Base-by-base conservation (phyloP, 768 basidiomycete species). In the Hericium coralloides region DNA sequence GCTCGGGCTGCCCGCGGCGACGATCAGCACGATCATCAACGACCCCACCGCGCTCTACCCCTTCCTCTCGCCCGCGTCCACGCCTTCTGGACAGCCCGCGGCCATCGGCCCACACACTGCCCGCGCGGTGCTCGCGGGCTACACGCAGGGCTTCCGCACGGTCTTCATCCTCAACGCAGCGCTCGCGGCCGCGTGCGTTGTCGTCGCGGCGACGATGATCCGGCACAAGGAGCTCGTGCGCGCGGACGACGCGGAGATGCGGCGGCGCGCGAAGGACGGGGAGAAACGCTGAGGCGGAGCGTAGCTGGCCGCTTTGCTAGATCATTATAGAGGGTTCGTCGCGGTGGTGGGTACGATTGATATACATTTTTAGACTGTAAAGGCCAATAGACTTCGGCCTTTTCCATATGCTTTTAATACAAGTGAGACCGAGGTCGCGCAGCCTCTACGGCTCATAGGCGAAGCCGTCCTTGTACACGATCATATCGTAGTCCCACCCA, bases 141-240 rank as follows among this genome's bases (percentile, higher is more conserved):
- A 81, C 68, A 80, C 76, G 20, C 66, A 65, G 17, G 87, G 87
- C 2, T 84, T 88, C 67, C 68, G 74, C 41, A 66, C 71, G 3
- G 71, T 87, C 2, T 89, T 87, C 68, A 73, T 83, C 39, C 72
- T 88, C 57, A 80, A 86, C 58, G 79, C 81, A 1, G 72, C 73
- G 2, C 66, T 85, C 36, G 76, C 81, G 5, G 79, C 75, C 1
- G 55, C 80, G 1, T 83, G 82, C 4, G 77, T 79, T n/a, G 63
- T 84, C 26, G 69, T 80, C 17, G 79, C 80, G 57, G 65, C 84
- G 12, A 59, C 80, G 49, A 78, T 87, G 74, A 84, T 85, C 62
- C 79, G 79, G 57, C 80, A 83, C 60, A 77, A 80, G 56, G 78
- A 85, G 26, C 69, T 89, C 38, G 79, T 75, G 37, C 69, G 84